phyloP scores from a whole-genome alignment of 1,284 basidiomycete genomes.

The Anthracocystis panici-leucophaei region DNA sequence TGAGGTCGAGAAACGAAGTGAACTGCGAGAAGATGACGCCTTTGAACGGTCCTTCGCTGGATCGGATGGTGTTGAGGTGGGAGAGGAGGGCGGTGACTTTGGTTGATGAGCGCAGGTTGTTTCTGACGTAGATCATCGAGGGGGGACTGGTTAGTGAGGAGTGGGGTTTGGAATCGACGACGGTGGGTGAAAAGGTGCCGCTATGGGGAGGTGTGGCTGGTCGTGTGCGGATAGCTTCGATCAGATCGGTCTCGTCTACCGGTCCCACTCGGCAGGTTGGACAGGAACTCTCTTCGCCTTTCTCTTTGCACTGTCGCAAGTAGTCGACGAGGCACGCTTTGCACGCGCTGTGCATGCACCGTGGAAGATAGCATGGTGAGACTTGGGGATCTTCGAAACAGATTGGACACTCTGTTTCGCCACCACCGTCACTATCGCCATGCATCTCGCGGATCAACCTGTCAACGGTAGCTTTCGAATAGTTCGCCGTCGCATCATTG shows the following conservation, averaged over 20 bases:
- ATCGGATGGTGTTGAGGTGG: constrained; percentile 75
- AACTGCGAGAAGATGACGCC: constrained; percentile 71
- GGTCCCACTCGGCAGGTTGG: constrained; percentile 63
- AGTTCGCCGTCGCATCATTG: constrained; percentile 13
- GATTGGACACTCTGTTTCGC: constrained; percentile 66
- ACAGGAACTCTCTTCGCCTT: constrained; percentile 74
- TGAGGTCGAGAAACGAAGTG: constrained; percentile 70
- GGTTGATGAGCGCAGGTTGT: constrained; percentile 87
- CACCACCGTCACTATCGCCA: constrained; percentile 4
- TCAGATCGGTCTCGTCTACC: constrained; percentile 74
- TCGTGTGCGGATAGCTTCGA: constrained; percentile 72
- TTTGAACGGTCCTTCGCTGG: constrained; percentile 71
- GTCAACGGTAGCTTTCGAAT: constrained; percentile 48
- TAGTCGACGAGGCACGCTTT: constrained; percentile 83
- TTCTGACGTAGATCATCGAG: constrained; percentile 71
- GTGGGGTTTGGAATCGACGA: background rate
- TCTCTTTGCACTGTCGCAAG: constrained; percentile 77
- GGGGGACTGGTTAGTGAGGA: background rate
- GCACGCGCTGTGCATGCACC: constrained; percentile 73
- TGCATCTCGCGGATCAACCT: constrained; percentile 42
- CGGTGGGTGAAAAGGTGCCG: background rate
- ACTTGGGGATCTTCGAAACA: constrained; percentile 66
- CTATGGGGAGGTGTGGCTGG: constrained; percentile 4
- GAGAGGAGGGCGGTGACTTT: constrained; percentile 82
- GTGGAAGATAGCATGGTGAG: constrained; percentile 66